phyloP scores from a whole-genome alignment of 129 eudicot species.

The Mikania micrantha region DNA sequence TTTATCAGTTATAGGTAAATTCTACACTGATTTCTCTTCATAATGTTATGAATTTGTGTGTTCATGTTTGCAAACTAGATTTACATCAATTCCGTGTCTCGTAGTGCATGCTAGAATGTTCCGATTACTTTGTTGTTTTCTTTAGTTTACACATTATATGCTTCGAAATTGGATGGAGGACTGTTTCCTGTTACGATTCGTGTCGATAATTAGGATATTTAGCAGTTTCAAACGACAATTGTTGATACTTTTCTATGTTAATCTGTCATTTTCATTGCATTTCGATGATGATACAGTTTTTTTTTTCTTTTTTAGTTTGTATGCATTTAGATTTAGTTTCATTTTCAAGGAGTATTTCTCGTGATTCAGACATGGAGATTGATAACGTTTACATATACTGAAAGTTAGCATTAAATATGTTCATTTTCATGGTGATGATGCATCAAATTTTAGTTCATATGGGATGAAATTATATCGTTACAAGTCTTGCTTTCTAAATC shows the following conservation, averaged over 20 bases:
- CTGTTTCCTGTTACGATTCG: not conserved
- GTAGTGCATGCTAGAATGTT: not conserved
- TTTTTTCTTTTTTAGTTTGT: too few relatives aligned
- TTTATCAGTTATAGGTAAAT: not conserved
- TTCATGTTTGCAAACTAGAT: not conserved
- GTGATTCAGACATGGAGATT: not conserved
- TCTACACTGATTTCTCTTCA: not conserved
- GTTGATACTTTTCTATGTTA: not conserved
- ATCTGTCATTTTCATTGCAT: too few relatives aligned
- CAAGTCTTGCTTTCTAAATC: too few relatives aligned
- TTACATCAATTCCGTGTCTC: not conserved
- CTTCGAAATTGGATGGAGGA: not conserved
- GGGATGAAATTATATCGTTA: too few relatives aligned
- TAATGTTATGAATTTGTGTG: slow-evolving; percentile 2
- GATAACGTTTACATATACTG: not conserved
- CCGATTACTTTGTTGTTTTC: slow-evolving; percentile 1
- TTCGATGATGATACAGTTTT: not conserved
- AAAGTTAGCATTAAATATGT: too few relatives aligned
- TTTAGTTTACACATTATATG: not conserved
- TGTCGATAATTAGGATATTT: too few relatives aligned
- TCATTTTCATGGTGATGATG: not conserved
- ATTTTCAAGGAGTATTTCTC: not conserved
- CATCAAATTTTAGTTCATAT: not conserved
- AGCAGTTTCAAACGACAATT: too few relatives aligned
- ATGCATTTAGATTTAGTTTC: not conserved